Percentiles rank a stretch among this genome's conserved stretches.
phyloP scores from a whole-genome alignment of 495 filamentous ascomycete species.

The Trichocladium uniseriatum region DNA sequence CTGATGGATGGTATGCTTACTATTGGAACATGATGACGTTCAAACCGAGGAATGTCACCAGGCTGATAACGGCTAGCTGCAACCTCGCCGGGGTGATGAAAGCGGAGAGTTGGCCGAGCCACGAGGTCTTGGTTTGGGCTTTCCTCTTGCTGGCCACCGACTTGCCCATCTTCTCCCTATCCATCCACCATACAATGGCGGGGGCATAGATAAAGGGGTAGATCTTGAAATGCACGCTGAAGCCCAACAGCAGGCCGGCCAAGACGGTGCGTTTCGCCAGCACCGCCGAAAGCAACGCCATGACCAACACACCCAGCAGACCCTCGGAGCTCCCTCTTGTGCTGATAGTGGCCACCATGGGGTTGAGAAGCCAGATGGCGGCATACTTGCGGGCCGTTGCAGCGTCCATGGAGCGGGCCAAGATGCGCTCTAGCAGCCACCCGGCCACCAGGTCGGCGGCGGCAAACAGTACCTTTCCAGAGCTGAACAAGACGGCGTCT shows the following conservation, averaged over 20 bases:
- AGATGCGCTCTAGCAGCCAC: slow-evolving; percentile 55
- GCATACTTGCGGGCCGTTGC: slow-evolving; percentile 59
- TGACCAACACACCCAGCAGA: slow-evolving; percentile 71
- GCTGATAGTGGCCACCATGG: slow-evolving; percentile 95
- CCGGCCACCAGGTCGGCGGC: slow-evolving; percentile 75
- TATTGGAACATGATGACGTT: slow-evolving; percentile 69
- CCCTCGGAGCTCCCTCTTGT: slow-evolving; percentile 92
- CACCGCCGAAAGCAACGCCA: slow-evolving; percentile 73
- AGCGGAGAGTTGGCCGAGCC: slow-evolving; percentile 19
- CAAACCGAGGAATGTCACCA: slow-evolving; percentile 59
- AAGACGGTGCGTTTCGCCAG: slow-evolving; percentile 47
- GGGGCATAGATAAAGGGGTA: slow-evolving; percentile 93
- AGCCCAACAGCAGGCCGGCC: slow-evolving; percentile 67
- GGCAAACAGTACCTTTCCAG: slow-evolving; percentile 84
- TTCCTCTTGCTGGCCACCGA: background rate
- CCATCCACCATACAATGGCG: slow-evolving; percentile 83
- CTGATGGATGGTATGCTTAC: slow-evolving; percentile 36
- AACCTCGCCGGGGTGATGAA: slow-evolving; percentile 59
- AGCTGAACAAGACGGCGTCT: slow-evolving; percentile 58
- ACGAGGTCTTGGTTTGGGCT: background rate
- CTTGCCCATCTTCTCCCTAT: slow-evolving; percentile 35
- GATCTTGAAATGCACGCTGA: slow-evolving; percentile 94
- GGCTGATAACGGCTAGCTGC: slow-evolving; percentile 51
- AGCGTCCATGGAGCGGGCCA: slow-evolving; percentile 22
- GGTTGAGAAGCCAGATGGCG: slow-evolving; percentile 86